Percentiles rank a stretch among this genome's conserved stretches.
Evolutionary conservation across 306 rosid species (phyloP).

Genomic region (Inga oerstediana): DNA sequence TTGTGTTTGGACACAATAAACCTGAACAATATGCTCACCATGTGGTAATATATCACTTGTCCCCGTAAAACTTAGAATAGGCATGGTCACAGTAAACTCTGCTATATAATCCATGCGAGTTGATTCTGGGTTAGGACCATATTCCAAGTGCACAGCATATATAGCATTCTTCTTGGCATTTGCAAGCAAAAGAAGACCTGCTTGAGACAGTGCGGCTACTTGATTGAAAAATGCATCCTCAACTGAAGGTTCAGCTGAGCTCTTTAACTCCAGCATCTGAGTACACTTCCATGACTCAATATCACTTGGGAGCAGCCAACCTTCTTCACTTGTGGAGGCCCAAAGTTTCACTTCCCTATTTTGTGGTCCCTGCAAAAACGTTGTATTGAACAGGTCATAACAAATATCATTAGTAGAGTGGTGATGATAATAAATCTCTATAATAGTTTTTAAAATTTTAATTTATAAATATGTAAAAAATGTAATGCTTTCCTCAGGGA

Average conservation of each 20-base stretch:
- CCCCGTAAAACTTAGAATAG: slow-evolving; percentile 95
- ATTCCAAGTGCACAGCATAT: slow-evolving; percentile 89
- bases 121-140: slow-evolving; percentile 80
- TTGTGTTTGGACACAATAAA: slow-evolving; percentile 97
- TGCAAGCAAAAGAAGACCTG: slow-evolving; percentile 96
- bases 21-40: slow-evolving; percentile 84
- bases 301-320: slow-evolving; percentile 91
- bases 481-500: background rate
- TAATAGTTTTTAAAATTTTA: background rate
- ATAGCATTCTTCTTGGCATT: slow-evolving; percentile 99
- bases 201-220: slow-evolving; percentile 83
- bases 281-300: slow-evolving; percentile 91
- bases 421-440: background rate
- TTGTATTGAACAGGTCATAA: slow-evolving; percentile 15
- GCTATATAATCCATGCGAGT: slow-evolving; percentile 93
- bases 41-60: slow-evolving; percentile 80
- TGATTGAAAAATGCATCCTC: slow-evolving; percentile 97
- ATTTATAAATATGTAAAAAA: background rate
- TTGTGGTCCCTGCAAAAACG: slow-evolving; percentile 68
- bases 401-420: slow-evolving; percentile 23
- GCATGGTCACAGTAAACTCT: slow-evolving; percentile 95
- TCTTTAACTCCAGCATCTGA: slow-evolving; percentile 83
- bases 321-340: slow-evolving; percentile 88
- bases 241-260: slow-evolving; percentile 72
- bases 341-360: slow-evolving; percentile 95